Base-by-base conservation (phyloP, 768 basidiomycete species). In the Agrocybe praecox region DNA sequence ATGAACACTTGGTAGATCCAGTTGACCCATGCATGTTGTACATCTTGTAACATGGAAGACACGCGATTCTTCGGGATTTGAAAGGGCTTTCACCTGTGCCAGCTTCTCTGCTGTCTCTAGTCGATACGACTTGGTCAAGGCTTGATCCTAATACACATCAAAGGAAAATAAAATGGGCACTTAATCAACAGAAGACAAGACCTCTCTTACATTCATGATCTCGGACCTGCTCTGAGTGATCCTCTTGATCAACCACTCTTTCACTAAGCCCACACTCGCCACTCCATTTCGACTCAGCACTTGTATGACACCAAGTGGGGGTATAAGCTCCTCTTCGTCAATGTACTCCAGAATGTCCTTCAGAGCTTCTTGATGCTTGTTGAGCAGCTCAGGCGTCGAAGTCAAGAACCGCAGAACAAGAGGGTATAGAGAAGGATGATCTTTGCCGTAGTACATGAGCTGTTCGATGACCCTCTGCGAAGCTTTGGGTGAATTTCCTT, bases 31-130 rank as follows among this genome's bases (percentile, higher is more conserved):
- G 70, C 97, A 98, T 4, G 88, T 82, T 19, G 96, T 89, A 71
- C 97, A 98, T 42, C 94, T 80, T 8, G 95, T 96, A 58, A 96
- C 92, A 67, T 98, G 95, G 79, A 98, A 97, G 19, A 98, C 90
- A 18, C 85, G 83, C 0, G 97, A 91, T 51, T 87, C 82, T 19
- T 86, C 83, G 7, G 86, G 78, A 71, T 96, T 89, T 5, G 87
- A 82, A 17, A 98, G 81, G 29, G 92, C 91, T 45, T 83, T 80
- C 17, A 98, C 89, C 64, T 93, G 91, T 62, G 87, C 86, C 60
- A 92, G 74, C 68, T 94, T 96, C 22, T 84, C 74, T 46, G 78
- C 79, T 1, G 94, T 94, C 74, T 99, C 97, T 24, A 85, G 65
- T 21, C 93, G 85, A 74, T 98, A 98, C 12, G 94, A 96, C n/a